Base-by-base conservation (phyloP, 108 stramenopile genomes). In the Skeletonema potamos region DNA sequence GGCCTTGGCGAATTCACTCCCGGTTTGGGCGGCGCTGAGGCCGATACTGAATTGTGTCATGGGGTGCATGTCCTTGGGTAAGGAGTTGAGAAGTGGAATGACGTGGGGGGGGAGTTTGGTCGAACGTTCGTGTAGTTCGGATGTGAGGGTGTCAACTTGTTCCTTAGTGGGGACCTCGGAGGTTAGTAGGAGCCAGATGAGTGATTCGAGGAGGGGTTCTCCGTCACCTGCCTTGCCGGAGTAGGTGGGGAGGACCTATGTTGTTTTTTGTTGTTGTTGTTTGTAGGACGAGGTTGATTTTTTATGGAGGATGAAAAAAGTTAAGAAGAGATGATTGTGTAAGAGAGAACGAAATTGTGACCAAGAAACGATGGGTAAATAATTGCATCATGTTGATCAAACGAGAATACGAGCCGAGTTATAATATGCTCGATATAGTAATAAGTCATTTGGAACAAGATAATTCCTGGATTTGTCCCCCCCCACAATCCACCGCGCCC, bases 1-100 rank as follows among this genome's bases (percentile, higher is more conserved):
- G 27, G 96, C 95, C 81, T 93, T 91, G 86, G 98, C 96, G 67
- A 99, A 99, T 73, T 90, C 78, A 48, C 89, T 91, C 46, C 93
- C 95, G 27, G 97, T 97, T 82, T 99, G 97, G 68, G 94, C 86
- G 54, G 97, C 98, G 79, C 80, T 89, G 15, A 95, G 70, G 7
- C 91, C 98, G 55, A 96, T 88, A 24, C 89, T 78, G 71, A 99
- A 92, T 92, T 98, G 97, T 30, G 97, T 98, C 99, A 99, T 99
- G 78, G 99, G 97, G 83, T 99, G 99, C 98, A 98, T 97, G 57
- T 88, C 84, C 85, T 97, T 98, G 73, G 98, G 98, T 58, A 99
- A 88, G 33, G 71, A 64, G 72, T 96, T 95, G 70, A 99, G 79
- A 57, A 99, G 84, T 59, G 89, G 86, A 72, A 96, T 86, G 59